These are phyloP conservation scores for Populus nigra DNA, from an alignment of 345 rosid species.

Conservation along the genomic window DNA sequence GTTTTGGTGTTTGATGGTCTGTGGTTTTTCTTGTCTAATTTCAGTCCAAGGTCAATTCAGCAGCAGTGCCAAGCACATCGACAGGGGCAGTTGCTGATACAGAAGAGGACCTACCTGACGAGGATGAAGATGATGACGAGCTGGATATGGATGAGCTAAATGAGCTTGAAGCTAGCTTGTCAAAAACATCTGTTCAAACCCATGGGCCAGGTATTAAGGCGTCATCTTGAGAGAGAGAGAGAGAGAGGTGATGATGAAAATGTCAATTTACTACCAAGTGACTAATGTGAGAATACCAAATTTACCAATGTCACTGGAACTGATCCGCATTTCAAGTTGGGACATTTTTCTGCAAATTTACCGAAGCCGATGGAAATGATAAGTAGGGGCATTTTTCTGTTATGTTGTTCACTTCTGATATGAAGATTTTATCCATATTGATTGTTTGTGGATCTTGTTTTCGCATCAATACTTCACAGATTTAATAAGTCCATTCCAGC, in stretches of 20 bases:
- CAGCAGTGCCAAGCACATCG: conserved; percentile 27
- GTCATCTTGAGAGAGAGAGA: not conserved
- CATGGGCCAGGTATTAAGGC: conserved; percentile 16
- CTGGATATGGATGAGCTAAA: conserved; percentile 32
- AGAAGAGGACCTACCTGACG: conserved; percentile 14
- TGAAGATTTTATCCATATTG: not conserved
- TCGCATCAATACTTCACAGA: not conserved
- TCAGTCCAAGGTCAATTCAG: conserved; percentile 33
- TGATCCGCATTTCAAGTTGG: not conserved
- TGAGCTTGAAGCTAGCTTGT: conserved; percentile 35
- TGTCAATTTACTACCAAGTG: not conserved
- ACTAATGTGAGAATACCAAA: not conserved
- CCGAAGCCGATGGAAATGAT: not conserved
- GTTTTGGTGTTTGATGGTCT: not conserved
- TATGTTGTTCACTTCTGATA: not conserved
- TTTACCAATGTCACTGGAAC: not conserved
- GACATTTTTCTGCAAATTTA: not conserved
- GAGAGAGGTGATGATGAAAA: not conserved
- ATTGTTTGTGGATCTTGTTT: not conserved
- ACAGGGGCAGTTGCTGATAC: conserved; percentile 14
- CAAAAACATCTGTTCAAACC: conserved; percentile 29
- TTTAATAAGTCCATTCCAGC: no score
- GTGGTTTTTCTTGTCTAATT: not conserved
- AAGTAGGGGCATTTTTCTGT: not conserved
- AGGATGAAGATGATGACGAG: conserved; percentile 23